phyloP scores from a whole-genome alignment of 116 monocot genomes.

The Dioscorea cayenensis region DNA sequence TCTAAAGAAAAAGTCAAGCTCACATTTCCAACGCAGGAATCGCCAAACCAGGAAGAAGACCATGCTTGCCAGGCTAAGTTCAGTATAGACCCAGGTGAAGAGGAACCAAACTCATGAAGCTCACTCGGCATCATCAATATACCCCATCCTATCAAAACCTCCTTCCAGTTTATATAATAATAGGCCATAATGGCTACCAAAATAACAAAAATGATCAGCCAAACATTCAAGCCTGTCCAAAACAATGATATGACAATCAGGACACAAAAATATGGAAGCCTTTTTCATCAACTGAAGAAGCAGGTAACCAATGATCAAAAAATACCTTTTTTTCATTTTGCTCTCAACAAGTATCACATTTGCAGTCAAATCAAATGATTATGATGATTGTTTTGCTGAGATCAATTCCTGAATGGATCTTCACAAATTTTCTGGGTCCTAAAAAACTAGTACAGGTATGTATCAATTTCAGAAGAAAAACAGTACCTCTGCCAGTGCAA shows the following conservation, averaged over 20 bases:
- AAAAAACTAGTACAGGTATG: no score
- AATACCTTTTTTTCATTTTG: constrained; percentile 37
- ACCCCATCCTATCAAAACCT: not conserved
- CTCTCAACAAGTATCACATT: constrained; percentile 43
- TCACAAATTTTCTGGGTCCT: no score
- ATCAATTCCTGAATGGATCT: constrained; percentile 30
- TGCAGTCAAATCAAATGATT: constrained; percentile 74
- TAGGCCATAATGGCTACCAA: constrained; percentile 36
- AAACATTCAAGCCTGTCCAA: constrained; percentile 26
- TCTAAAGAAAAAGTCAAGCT: constrained; percentile 12
- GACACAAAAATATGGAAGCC: not conserved
- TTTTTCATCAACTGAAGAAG: not conserved
- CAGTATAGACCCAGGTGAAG: not conserved
- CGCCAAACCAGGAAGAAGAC: constrained; percentile 80
- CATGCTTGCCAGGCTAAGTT: constrained; percentile 10
- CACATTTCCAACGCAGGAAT: constrained; percentile 86
- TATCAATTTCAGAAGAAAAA: no score
- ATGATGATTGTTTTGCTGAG: no score
- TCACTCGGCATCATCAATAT: not conserved
- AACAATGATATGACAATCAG: not conserved
- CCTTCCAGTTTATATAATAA: constrained; percentile 16
- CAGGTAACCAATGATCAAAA: not conserved
- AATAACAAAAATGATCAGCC: constrained; percentile 26
- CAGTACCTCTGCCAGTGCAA: no score
- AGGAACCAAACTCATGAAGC: not conserved